Base-by-base conservation (phyloP, 441 rosid species). In the Viola pubescens region DNA sequence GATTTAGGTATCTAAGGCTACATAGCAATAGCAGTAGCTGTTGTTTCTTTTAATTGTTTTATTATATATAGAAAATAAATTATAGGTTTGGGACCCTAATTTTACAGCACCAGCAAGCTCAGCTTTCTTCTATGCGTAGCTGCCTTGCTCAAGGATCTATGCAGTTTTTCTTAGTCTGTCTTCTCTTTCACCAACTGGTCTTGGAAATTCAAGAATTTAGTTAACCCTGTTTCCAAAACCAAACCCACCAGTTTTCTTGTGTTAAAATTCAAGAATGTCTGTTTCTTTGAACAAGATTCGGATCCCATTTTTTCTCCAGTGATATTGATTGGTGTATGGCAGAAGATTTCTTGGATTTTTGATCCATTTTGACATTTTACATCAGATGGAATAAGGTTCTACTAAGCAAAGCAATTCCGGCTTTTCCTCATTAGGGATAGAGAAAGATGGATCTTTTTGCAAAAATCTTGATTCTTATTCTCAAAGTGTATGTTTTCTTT, bases 321-420 rank as follows among this genome's bases (percentile, higher is more conserved):
- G 64, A 13, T 48, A 48, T 13, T 41, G 69, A 65, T 52, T 61
- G 68, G 77, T 74, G 83, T 79, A 39, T 43, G 8, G 11, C 7
- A 9, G 66, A 70, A 72, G 79, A 40, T 66, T 70, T 34, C 34
- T 9, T 52, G 26, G 83, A 80, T 79, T 71, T 19, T 19, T 71
- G 69, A 69, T 79, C 67, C 77, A 66, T 71, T 59, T 61, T 58
- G 65, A 56, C 59, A 62, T 63, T 57, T 66, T 63, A 70, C 59
- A 63, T 64, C 26, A 19, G 26, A 19, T 56, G 66, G 83, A 79
- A 84, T 77, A 65, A 56, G 79, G 78, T 81, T 78, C 88, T 70
- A 65, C 11, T 19, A 19, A 19, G 26, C 26, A 12, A 42, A 9
- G 50, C 8, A 10, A 7, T 48, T 16, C 45, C 16, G 43, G 13